A percentile compares a stretch with the other conserved stretches of the same genome.
phyloP scores from a whole-genome alignment of 208 protist genomes.

The Acanthamoeba culbertsoni region DNA sequence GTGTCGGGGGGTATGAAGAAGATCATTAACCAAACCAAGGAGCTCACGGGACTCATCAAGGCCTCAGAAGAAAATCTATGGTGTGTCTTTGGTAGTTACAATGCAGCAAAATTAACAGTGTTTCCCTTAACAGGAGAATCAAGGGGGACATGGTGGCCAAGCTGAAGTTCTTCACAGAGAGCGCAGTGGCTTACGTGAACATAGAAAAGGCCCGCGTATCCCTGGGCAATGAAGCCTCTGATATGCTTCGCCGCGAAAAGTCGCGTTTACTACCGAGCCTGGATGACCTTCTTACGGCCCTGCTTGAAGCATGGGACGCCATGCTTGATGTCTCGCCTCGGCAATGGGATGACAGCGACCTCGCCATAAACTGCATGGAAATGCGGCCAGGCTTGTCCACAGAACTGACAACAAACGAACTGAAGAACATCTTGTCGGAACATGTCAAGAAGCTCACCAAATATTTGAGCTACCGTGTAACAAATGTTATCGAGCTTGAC shows the following conservation, averaged over 20 bases:
- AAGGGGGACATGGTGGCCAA: not conserved
- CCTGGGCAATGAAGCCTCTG: too few relatives aligned
- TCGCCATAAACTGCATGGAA: not conserved
- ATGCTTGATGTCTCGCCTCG: not conserved
- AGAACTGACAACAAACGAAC: not conserved
- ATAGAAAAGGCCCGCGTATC: not conserved
- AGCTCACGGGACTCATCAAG: too few relatives aligned
- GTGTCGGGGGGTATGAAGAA: too few relatives aligned
- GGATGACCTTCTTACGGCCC: not conserved
- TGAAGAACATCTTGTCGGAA: not conserved
- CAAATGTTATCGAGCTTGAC: not conserved
- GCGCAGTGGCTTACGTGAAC: not conserved
- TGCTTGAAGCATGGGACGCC: not conserved
- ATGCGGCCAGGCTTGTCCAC: not conserved
- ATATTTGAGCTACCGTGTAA: not conserved
- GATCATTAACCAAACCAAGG: too few relatives aligned
- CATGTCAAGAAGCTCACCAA: not conserved
- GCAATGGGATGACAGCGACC: not conserved
- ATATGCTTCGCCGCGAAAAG: too few relatives aligned
- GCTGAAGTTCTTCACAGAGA: not conserved
- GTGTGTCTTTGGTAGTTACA: not conserved
- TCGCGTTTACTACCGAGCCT: not conserved
- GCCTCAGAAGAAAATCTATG: too few relatives aligned
- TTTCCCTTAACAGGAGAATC: not conserved
- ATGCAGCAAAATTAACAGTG: not conserved